A percentile compares a stretch with the other conserved stretches of the same genome.
These are phyloP conservation scores for Diplodia scrobiculata DNA, from an alignment of 2,329 filamentous ascomycete species.

Conservation along the genomic window DNA sequence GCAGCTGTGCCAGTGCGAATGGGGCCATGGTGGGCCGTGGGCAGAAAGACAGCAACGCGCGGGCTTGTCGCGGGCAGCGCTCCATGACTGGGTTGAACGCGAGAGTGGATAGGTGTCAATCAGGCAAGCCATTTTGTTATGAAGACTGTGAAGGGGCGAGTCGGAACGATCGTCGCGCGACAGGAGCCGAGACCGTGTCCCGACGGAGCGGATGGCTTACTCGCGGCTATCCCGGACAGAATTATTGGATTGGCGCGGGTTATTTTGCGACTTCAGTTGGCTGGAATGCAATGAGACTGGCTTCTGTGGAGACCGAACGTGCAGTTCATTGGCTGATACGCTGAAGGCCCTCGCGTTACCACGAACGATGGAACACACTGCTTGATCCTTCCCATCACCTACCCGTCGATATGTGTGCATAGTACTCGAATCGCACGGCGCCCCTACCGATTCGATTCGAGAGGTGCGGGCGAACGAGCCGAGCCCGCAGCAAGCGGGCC, in stretches of 20 bases:
- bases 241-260: neutral
- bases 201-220: neutral
- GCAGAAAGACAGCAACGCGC: neutral
- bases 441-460: constrained; percentile 4
- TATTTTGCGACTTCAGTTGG: constrained; percentile 4
- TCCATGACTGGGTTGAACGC: neutral
- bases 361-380: constrained; percentile 4
- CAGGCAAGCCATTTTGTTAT: neutral
- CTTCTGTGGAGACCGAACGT: neutral
- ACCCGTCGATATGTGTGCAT: constrained; percentile 3
- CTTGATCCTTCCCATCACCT: neutral
- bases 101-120: neutral
- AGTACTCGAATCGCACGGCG: neutral
- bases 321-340: constrained; percentile 7
- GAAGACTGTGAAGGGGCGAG: neutral
- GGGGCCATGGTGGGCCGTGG: neutral
- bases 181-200: neutral
- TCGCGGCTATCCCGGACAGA: constrained; percentile 9
- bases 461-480: neutral
- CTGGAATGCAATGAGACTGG: neutral
- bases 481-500: neutral
- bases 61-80: neutral
- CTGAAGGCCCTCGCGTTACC: constrained; percentile 21
- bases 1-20: neutral
- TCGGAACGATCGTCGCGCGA: neutral